These are phyloP conservation scores for Cryptosporidium tyzzeri DNA, from an alignment of 169 alveolate species.

Conservation along the genomic window DNA sequence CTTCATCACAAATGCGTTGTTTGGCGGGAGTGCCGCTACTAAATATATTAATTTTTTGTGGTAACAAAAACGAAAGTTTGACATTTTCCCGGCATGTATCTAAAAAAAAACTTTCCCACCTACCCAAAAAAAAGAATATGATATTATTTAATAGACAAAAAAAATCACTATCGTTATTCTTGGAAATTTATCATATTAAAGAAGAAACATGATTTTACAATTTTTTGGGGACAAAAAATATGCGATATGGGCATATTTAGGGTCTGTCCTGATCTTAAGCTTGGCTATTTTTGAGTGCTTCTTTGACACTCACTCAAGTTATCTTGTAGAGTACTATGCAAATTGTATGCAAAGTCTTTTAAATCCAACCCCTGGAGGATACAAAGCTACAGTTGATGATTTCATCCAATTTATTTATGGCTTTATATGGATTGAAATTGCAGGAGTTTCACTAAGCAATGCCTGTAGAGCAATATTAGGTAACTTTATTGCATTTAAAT, in stretches of 20 bases:
- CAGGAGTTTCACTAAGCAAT: constrained; percentile 50
- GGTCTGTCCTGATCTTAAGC: constrained; percentile 29
- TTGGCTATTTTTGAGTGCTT: constrained; percentile 58
- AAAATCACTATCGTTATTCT: neutral
- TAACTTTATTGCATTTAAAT: constrained; percentile 57
- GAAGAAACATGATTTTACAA: constrained; percentile 28
- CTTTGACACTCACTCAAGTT: constrained; percentile 56
- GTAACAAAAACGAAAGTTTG: neutral
- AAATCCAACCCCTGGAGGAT: constrained; percentile 46
- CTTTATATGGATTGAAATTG: constrained; percentile 43
- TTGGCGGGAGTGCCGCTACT: constrained; percentile 49
- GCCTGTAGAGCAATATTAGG: constrained; percentile 42
- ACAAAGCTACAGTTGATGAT: constrained; percentile 36
- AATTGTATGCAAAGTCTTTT: constrained; percentile 56
- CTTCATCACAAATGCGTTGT: constrained; percentile 9
- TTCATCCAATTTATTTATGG: constrained; percentile 25
- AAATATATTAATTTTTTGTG: neutral
- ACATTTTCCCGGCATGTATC: constrained; percentile 57
- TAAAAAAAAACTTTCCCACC: constrained; percentile 27
- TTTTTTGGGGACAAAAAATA: constrained; percentile 48
- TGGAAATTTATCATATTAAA: neutral
- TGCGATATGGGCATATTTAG: constrained; percentile 63
- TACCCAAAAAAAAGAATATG: neutral
- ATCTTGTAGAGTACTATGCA: constrained; percentile 30
- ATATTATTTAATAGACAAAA: neutral